Evolutionary conservation across 1,139 yeast genomes (phyloP).

Genomic region (Protomyces inouyei): DNA sequence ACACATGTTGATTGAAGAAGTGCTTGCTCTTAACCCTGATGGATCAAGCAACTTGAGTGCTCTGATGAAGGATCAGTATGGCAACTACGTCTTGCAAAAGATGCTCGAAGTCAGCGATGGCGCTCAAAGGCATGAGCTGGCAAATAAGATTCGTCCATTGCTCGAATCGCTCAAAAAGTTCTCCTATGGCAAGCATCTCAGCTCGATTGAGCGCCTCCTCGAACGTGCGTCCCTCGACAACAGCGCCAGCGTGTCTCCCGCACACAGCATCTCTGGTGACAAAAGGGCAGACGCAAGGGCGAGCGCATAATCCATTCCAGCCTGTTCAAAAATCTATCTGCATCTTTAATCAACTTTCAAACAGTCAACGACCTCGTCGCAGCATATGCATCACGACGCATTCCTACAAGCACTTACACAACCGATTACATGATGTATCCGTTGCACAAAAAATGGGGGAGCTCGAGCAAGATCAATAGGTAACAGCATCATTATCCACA

Average conservation of each 20-base stretch:
- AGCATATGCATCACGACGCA: no score
- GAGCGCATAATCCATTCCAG: no score
- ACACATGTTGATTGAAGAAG: constrained; percentile 56
- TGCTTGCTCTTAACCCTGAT: constrained; percentile 41
- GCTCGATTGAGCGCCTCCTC: constrained; percentile 23
- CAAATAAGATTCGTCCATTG: constrained; percentile 42
- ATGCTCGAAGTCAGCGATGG: constrained; percentile 76
- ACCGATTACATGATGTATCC: not conserved
- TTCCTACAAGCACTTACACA: not conserved
- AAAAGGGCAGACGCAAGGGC: no score
- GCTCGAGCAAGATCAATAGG: no score
- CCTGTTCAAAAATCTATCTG: no score
- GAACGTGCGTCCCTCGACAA: not conserved
- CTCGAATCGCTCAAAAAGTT: constrained; percentile 42
- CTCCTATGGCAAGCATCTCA: constrained; percentile 60
- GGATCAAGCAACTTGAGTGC: constrained; percentile 32
- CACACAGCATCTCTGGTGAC: not conserved
- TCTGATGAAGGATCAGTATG: constrained; percentile 98
- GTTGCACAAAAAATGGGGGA: not conserved
- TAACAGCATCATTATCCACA: no score
- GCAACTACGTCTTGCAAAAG: constrained; percentile 93
- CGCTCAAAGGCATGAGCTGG: constrained; percentile 47
- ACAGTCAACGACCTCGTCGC: no score
- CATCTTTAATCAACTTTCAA: no score
- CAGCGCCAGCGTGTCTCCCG: not conserved